These are phyloP conservation scores for Candida adriatica DNA, from an alignment of 805 yeast genomes.

Conservation along the genomic window DNA sequence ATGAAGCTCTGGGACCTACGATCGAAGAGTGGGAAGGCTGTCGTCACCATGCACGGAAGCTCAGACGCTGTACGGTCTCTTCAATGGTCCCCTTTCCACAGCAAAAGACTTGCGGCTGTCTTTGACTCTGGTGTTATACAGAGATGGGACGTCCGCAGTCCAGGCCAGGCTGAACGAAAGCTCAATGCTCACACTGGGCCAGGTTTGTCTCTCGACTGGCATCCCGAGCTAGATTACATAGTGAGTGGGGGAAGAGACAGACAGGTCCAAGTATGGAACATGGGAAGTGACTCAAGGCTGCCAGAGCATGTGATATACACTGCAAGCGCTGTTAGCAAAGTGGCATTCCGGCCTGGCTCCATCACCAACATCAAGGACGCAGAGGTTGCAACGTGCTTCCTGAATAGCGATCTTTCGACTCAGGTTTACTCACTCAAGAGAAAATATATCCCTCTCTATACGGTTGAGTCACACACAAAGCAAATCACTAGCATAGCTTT, in stretches of 20 bases:
- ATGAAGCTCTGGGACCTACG: constrained; percentile 73
- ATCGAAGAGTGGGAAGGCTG: constrained; percentile 37
- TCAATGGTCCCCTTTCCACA: constrained; percentile 46
- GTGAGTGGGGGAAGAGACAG: constrained; percentile 93
- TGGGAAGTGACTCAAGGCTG: constrained; percentile 32
- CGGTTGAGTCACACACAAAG: constrained; percentile 41
- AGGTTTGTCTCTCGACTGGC: constrained; percentile 84
- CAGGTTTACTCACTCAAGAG: constrained; percentile 66
- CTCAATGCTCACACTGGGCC: constrained; percentile 90
- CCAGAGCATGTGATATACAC: constrained; percentile 73
- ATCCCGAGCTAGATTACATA: constrained; percentile 72
- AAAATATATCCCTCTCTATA: constrained; percentile 61
- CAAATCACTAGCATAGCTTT: constrained; percentile 53
- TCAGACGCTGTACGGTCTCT: constrained; percentile 65
- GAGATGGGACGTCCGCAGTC: constrained; percentile 77
- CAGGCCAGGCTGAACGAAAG: constrained; percentile 54
- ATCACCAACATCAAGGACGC: constrained; percentile 41
- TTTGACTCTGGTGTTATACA: constrained; percentile 88
- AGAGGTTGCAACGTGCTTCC: constrained; percentile 65
- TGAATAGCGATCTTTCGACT: constrained; percentile 61
- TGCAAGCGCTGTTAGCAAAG: constrained; percentile 73
- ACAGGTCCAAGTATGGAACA: constrained; percentile 70
- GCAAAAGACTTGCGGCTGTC: constrained; percentile 61
- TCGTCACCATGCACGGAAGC: constrained; percentile 46
- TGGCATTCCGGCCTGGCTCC: constrained; percentile 52